Percentiles rank a stretch among this genome's conserved stretches.
phyloP scores from a whole-genome alignment of 441 rosid species.

The Jatropha podagrica region DNA sequence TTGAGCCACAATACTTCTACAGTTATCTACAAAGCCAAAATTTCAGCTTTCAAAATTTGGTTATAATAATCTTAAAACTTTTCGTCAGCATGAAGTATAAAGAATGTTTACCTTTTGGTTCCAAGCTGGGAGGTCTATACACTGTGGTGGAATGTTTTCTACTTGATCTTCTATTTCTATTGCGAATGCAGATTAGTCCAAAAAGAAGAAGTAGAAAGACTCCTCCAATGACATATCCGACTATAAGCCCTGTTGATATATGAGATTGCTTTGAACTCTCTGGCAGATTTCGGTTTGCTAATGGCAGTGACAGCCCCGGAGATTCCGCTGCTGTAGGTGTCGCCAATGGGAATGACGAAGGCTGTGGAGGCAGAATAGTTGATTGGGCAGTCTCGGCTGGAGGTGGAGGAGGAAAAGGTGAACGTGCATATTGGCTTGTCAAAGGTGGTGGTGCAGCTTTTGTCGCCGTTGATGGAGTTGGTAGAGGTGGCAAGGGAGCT shows the following conservation, averaged over 20 bases:
- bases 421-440: constrained; percentile 16
- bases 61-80: no score
- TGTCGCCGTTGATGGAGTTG: constrained; percentile 17
- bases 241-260: constrained; percentile 34
- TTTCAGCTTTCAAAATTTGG: background rate
- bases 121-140: background rate
- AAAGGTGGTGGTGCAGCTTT: constrained; percentile 20
- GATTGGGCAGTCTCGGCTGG: constrained; percentile 28
- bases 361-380: constrained; percentile 20
- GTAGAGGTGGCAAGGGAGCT: constrained; percentile 20
- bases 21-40: constrained; percentile 7
- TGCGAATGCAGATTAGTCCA: constrained; percentile 8
- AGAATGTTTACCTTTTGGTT: constrained; percentile 29
- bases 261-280: constrained; percentile 30
- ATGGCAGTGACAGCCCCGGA: constrained; percentile 48
- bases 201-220: constrained; percentile 36
- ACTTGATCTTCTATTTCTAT: constrained; percentile 25
- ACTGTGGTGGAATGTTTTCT: constrained; percentile 21
- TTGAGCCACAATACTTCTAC: background rate
- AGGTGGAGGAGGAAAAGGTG: background rate
- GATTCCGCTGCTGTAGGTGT: constrained; percentile 30
- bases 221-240: constrained; percentile 42
- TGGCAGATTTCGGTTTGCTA: constrained; percentile 42
- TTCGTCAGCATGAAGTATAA: background rate
- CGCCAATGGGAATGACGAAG: constrained; percentile 9